Base-by-base conservation (phyloP, 495 filamentous ascomycete species). In the Xylaria cubensis region DNA sequence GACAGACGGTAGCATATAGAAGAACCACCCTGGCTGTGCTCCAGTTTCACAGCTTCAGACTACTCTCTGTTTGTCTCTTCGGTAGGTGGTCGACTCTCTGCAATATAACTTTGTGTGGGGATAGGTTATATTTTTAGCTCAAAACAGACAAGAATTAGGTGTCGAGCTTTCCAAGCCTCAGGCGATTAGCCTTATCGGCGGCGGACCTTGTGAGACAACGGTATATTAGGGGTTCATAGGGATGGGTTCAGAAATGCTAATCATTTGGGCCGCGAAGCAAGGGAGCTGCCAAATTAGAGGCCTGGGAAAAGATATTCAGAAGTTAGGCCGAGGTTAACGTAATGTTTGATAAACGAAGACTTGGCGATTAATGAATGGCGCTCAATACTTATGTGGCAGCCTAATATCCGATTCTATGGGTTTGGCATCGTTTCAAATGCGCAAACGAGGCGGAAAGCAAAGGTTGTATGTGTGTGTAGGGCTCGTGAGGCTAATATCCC, bases 191-290 rank as follows among this genome's bases (percentile, higher is more conserved):
- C 17, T 63, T 13, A 10, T 29, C 39, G 17, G 24, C 21, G 21
- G 61, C 36, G 61, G 61, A 39, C n/a, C 39, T 64, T 42, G 61
- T 64, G 61, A 64, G 39, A 64, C 61, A 29, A 29, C 39, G 61
- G 61, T 39, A 21, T 34, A 32, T 56, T 56, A 21, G 4, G 53
- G 17, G 26, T 19, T 32, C 56, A 61, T 10, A 64, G 61, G 61
- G 61, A 64, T 64, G 36, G 61, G 44, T 44, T 64, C 61, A 64
- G 42, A 44, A n/a, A 63, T 6, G 39, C 24, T n/a, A 36, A 4
- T 64, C 17, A 44, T 26, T 26, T 42, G 21, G 39, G 21, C 21
- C 19, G 21, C 36, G n/a, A 64, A 29, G 61, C n/a, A 64, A 64
- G 39, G 61, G 61, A 44, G 39, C 3, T 17, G 36, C 21, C 1